Conservation (phyloP, 2,329 filamentous ascomycete species). For the Cladophialophora psammophila region DNA sequence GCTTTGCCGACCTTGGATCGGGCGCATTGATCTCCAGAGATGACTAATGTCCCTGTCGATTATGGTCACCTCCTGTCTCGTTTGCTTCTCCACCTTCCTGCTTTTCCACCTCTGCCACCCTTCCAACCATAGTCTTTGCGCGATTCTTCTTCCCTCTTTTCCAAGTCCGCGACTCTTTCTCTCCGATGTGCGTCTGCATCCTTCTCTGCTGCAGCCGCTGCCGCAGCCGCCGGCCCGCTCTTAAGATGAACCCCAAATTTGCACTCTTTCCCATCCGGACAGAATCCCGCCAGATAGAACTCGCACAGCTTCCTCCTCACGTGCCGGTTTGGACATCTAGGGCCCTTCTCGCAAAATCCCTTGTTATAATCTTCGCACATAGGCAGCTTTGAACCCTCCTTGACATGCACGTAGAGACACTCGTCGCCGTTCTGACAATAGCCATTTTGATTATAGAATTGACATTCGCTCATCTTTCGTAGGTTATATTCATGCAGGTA, state of each 20-base stretch:
- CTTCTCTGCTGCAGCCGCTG: slow-evolving; percentile 21
- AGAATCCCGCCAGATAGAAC: slow-evolving; percentile 93
- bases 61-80: slow-evolving; percentile 33
- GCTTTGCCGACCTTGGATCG: background rate
- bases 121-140: slow-evolving; percentile 38
- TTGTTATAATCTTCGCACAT: slow-evolving; percentile 91
- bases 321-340: slow-evolving; percentile 86
- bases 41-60: background rate
- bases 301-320: slow-evolving; percentile 80
- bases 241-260: slow-evolving; percentile 74
- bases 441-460: slow-evolving; percentile 90
- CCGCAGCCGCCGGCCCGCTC: slow-evolving; percentile 17
- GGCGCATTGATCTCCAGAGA: background rate
- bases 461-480: slow-evolving; percentile 97
- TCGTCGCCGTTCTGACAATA: slow-evolving; percentile 98
- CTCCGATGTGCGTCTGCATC: slow-evolving; percentile 34
- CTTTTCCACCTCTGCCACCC: slow-evolving; percentile 35
- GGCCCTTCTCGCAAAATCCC: slow-evolving; percentile 92
- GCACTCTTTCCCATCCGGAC: slow-evolving; percentile 80
- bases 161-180: slow-evolving; percentile 35
- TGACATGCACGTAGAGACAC: slow-evolving; percentile 90
- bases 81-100: slow-evolving; percentile 40
- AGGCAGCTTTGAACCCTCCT: slow-evolving; percentile 78
- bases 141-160: slow-evolving; percentile 38
- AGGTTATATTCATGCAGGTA: slow-evolving; percentile 99